phyloP scores from a whole-genome alignment of 768 basidiomycete genomes.

The Agaricus subrufescens region DNA sequence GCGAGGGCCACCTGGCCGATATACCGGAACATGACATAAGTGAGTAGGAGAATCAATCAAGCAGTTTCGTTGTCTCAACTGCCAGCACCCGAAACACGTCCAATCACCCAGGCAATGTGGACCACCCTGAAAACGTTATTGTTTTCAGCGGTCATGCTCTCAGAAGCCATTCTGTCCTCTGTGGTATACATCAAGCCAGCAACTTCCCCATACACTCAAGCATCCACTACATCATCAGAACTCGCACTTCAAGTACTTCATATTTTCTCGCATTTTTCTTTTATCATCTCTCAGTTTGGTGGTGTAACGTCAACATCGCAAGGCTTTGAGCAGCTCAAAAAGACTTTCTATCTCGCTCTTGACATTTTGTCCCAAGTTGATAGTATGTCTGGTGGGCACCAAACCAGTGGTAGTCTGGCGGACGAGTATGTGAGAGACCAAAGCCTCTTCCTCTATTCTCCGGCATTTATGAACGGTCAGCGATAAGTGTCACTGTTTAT shows the following conservation, averaged over 20 bases:
- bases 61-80: slow-evolving; percentile 1
- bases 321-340: slow-evolving; percentile 69
- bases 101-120: slow-evolving; percentile 54
- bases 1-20: slow-evolving; percentile 31
- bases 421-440: slow-evolving; percentile 24
- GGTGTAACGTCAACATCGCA: slow-evolving; percentile 54
- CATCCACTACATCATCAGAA: slow-evolving; percentile 30
- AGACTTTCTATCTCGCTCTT: slow-evolving; percentile 70
- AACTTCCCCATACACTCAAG: slow-evolving; percentile 14
- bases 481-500: neutral
- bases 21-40: slow-evolving; percentile 28
- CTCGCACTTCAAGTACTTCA: slow-evolving; percentile 53
- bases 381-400: slow-evolving; percentile 17
- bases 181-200: slow-evolving; percentile 46
- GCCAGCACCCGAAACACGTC: slow-evolving; percentile 39
- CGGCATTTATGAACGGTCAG: slow-evolving; percentile 18
- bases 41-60: slow-evolving; percentile 11
- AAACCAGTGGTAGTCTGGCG: slow-evolving; percentile 14
- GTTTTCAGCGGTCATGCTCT: slow-evolving; percentile 69
- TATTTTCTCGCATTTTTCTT: slow-evolving; percentile 63
- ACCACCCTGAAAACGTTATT: slow-evolving; percentile 65
- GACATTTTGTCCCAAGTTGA: slow-evolving; percentile 55
- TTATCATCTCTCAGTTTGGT: slow-evolving; percentile 78
- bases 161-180: slow-evolving; percentile 54
- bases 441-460: slow-evolving; percentile 20